Evolutionary conservation across 805 yeast species (phyloP), one percentile per base, ranked within the genome.

Genomic region (Teunomyces atbi): DNA sequence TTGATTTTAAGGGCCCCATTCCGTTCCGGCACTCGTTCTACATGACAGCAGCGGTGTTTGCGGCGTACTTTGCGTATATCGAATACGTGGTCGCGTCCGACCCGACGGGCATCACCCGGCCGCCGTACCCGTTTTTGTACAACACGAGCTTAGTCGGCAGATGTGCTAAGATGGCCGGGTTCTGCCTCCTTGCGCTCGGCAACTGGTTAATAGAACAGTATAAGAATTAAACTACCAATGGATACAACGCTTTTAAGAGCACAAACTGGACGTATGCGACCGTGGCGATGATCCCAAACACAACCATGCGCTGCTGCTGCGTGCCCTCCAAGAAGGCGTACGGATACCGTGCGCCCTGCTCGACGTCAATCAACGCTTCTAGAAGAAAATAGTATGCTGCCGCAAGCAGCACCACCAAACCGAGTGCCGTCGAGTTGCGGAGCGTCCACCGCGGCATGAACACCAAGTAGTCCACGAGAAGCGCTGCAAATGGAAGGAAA

Each of bases 281-380:
- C 6, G 57, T 42, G 4, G 68, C 73, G 16, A 84, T 79, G 6
- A 65, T 53, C 0, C 59, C 64, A 58, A 84, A 84, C 16, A 84
- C 77, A 5, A 72, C 49, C 1, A 70, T 59, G 47, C 86, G 70
- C 16, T 61, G 61, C 7, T 65, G 64, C 27, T 68, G 75, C 5
- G 64, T 68, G 3, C 65, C 71, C 57, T 84, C 78, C 55, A 85
- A 66, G 57, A 85, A 85, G 6, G 83, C 86, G 57, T 85, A 85
- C 0, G 92, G 92, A 53, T 79, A 84, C 13, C 62, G 67, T 2
- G 76, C 83, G 6, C 78, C 78, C 19, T 50, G 58, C 16, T 69
- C 68, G 27, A 75, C 64, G 46, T 75, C 78, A 19, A 84, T 68
- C 48, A 82, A 60, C 6, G 55, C 41, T 47, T 76, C 74, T 45